Evolutionary conservation across 2,329 filamentous ascomycete species (phyloP), one percentile per base, ranked within the genome.

Genomic region (Xylariales sp.): DNA sequence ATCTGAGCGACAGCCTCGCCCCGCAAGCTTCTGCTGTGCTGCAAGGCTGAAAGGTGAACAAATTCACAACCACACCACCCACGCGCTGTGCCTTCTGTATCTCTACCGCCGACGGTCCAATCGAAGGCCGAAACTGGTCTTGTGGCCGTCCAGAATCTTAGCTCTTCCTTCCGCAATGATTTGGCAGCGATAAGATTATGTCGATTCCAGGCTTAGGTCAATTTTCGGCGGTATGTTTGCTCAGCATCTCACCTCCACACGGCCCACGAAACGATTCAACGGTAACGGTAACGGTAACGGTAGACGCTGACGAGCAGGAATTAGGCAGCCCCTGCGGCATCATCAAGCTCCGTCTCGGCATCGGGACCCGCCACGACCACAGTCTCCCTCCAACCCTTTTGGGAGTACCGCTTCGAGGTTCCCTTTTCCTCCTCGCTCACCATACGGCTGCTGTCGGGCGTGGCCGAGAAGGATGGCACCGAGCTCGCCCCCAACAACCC

Each of bases 391-490:
- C 67, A 72, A 35, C 73, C 78, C 39, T 78, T 76, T 48, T 82
- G 78, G 53, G 86, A 91, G 72, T 91, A 85, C 81, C 78, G 86
- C 35, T 91, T 91, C 63, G 75, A 87, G 54, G 81, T 88, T 30
- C 73, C 81, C 10, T 60, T 68, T 44, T 63, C 57, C 45, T 61
- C 63, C 41, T 51, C 59, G 20, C 42, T 74, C 35, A 60, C 61
- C 27, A 55, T 76, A 33, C 72, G 89, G 67, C 71, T 97, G 18
- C 65, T 88, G 40, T 79, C 76, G 23, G 93, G 93, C 44, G 88
- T 83, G 2, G 93, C 91, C 33, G 93, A 98, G 62, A 81, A 95
- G 55, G 95, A 97, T 58, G 93, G 93, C 57, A 90, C 91, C 39
- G 93, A 98, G 66, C 83, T 98, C 29, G 89, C 89, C 10, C 74